Evolutionary conservation across 2,329 filamentous ascomycete genomes (phyloP), one percentile per base, ranked within the genome.

Genomic region (Fusarium domesticum): DNA sequence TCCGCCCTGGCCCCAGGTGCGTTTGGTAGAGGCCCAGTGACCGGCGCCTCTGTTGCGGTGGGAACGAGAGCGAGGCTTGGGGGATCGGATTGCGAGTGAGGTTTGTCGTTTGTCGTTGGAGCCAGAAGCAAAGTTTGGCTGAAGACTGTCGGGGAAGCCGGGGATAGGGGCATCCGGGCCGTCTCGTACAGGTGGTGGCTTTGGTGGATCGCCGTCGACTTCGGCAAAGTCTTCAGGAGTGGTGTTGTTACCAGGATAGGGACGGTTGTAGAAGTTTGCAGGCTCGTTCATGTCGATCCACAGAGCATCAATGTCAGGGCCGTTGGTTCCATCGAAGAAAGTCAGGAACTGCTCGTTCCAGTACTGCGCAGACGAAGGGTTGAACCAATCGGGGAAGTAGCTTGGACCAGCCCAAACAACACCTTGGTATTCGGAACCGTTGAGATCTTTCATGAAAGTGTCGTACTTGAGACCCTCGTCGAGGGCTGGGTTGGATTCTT

Each of bases 351-450:
- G 78, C 2, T 74, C 71, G 37, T 78, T 80, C 87, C 87, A 92
- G 64, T 82, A 93, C 2, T 69, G 56, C 42, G 82, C 74, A 1
- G 80, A 78, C 25, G 79, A 77, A 2, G 75, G 72, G 18, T 81
- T 69, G 60, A 90, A 89, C 87, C 87, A 92, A 60, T 92, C 88
- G 0, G 85, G 85, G 64, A 81, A 89, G 2, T 76, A 82, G 0
- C 82, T 79, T 7, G 80, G 74, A 23, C 87, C 87, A 12, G 87
- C 83, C 87, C 87, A 92, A 4, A 91, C 86, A 7, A 88, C 84
- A n/a, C 86, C 81, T 35, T 73, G 66, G 61, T 72, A 80, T 31
- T 71, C 60, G 1, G 73, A 70, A 5, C 76, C 83, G 47, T 88
- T 81, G 14, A 62, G 56, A 11, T 70, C 64, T 39, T 70, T 66